Base-by-base conservation (phyloP, 352 stramenopile genomes). In the Phytophthora palmivora region DNA sequence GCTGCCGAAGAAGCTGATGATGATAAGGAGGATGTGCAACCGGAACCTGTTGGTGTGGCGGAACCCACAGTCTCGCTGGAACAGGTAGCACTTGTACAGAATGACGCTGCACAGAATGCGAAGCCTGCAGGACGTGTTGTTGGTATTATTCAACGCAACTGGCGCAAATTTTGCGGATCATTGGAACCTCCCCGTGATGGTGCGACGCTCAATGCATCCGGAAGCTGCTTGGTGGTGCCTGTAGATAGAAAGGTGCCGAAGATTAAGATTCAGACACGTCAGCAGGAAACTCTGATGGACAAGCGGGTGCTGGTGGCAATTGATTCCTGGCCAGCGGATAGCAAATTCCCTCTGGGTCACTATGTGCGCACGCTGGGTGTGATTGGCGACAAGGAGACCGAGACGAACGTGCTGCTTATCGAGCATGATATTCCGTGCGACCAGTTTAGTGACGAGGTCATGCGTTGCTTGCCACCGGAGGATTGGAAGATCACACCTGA, bases 331-430 rank as follows among this genome's bases (percentile, higher is more conserved):
- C 84, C 88, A 0, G 76, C 70, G 0, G 85, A 89, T 48, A 91
- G 74, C 59, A 83, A 77, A 37, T 99, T 95, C 62, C 97, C 97
- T 9, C 58, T 98, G 1, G 97, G 97, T 11, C 97, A 99, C 75
- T 99, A 99, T 67, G 91, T 99, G 11, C 84, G 89, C 51, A 98
- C 92, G 4, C 80, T 99, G 26, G 98, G 98, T n/a, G 76, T 89
- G 12, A 94, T 97, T 55, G 97, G 97, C 11, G 96, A 98, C 67
- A 99, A 98, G 66, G 95, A 98, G 66, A 98, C 97, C 3, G 98
- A 99, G 78, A 93, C 87, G 3, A 91, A 87, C 43, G 97, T 99
- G 34, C 71, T 99, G 18, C 71, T 99, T 11, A 91, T 98, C 5
- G 94, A 99, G 71, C 96, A 99, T 73, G 89, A 98, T 43, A 99